phyloP scores from a whole-genome alignment of 176 grass and related monocot genomes.

The Panicum miliaceum region DNA sequence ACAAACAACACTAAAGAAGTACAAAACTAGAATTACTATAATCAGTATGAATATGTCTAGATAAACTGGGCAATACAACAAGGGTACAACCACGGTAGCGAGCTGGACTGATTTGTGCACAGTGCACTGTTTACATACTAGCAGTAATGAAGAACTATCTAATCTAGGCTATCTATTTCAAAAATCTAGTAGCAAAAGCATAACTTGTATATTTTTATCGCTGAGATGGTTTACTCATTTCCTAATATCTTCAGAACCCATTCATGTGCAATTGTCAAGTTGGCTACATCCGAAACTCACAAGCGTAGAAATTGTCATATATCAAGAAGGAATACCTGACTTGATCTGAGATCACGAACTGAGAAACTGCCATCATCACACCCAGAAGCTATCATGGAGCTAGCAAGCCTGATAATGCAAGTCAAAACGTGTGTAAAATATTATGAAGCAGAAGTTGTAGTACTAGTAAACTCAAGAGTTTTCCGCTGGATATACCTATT shows the following conservation, averaged over 20 bases:
- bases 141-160: background rate
- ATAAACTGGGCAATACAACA: background rate
- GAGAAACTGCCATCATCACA: constrained; percentile 89
- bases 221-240: background rate
- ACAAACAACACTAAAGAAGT: background rate
- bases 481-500: constrained; percentile 56
- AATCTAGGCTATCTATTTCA: background rate
- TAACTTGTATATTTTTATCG: background rate
- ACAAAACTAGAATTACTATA: background rate
- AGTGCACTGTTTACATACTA: background rate
- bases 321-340: constrained; percentile 58
- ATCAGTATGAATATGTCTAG: background rate
- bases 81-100: background rate
- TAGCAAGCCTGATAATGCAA: constrained; percentile 60
- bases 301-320: background rate
- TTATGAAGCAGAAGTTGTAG: background rate
- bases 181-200: background rate
- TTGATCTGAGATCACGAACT: constrained; percentile 79
- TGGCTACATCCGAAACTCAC: background rate
- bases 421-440: background rate
- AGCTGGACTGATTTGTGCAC: background rate
- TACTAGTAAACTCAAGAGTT: background rate
- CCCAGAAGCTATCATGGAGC: constrained; percentile 89
- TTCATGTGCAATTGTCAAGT: background rate
- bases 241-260: background rate